Evolutionary conservation across 2,329 filamentous ascomycete genomes (phyloP).

Genomic region (Verticillium alfalfae): DNA sequence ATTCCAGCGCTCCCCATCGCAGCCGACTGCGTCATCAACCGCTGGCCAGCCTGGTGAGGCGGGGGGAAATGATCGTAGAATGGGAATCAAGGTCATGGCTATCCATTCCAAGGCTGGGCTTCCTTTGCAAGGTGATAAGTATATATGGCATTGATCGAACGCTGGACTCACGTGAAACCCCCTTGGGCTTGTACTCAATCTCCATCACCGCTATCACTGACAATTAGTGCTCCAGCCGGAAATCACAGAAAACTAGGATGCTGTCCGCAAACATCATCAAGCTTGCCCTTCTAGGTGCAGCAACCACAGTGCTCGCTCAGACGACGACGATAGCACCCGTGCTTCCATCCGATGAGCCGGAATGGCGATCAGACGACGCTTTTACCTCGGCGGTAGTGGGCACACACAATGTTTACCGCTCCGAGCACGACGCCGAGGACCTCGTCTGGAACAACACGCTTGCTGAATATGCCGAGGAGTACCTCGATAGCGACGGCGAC

Average conservation of each 20-base stretch:
- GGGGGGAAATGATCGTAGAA: neutral
- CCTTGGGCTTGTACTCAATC: accelerated
- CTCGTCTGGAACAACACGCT: constrained; percentile 63
- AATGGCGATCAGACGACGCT: constrained; percentile 23
- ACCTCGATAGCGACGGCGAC: constrained; percentile 28
- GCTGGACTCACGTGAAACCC: neutral
- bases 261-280: neutral
- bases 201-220: neutral
- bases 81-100: neutral
- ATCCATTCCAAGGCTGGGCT: neutral
- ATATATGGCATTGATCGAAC: neutral
- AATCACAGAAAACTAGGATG: neutral
- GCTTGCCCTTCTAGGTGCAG: neutral
- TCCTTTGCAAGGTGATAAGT: neutral
- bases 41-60: neutral
- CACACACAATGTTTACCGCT: constrained; percentile 61
- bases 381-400: constrained; percentile 55
- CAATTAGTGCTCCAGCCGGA: neutral
- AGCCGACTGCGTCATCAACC: neutral
- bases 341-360: constrained; percentile 9
- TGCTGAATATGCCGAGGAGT: constrained; percentile 46
- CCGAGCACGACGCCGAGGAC: constrained; percentile 52
- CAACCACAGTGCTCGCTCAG: neutral
- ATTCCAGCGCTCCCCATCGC: neutral
- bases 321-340: neutral